Base-by-base conservation (phyloP, 2,329 filamentous ascomycete species). In the Knoxdaviesia proteae region DNA sequence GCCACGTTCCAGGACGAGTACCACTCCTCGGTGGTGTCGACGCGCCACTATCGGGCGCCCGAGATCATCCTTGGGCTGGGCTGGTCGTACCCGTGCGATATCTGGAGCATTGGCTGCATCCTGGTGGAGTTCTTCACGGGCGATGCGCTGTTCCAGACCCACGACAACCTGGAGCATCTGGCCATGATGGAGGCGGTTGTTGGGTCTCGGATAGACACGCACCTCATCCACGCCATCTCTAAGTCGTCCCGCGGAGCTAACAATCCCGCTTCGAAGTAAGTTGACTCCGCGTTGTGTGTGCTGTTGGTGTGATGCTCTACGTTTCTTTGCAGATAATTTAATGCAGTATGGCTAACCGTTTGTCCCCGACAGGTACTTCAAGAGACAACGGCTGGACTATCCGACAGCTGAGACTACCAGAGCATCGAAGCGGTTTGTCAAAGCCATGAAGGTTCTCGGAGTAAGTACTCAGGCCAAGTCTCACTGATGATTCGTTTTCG, bases 171-270 rank as follows among this genome's bases (percentile, higher is more conserved):
- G 30, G 77, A 81, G 55, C 77, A 81, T 53, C 59, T 81, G 42
- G 77, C 77, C n/a, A 81, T 81, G 77, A 81, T 81, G 76, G 76
- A 80, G 52, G 72, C 70, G 34, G 76, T 80, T 6, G 72, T 74
- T 43, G 72, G 71, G 41, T 58, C 59, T 29, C 63, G 68, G 41
- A 71, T 80, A 42, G 75, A 80, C 47, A 58, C 59, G 0, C 62
- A 69, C 47, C 65, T 81, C 5, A 68, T 80, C 10, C 62, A 68
- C 45, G 56, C 64, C 34, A 69, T 68, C 46, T 67, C 70, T 51
- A 71, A 71, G 59, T 61, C 66, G 7, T 67, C 67, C 1, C 61
- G 74, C 44, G 74, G 62, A 49, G 64, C 66, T 36, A 67, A 67
- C 40, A 78, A 76, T 50, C 64, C 70, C 4, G 74, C 74, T n/a